Evolutionary conservation across 331 rosid species (phyloP), one percentile per base, ranked within the genome.

Genomic region (Acacia pycnantha): DNA sequence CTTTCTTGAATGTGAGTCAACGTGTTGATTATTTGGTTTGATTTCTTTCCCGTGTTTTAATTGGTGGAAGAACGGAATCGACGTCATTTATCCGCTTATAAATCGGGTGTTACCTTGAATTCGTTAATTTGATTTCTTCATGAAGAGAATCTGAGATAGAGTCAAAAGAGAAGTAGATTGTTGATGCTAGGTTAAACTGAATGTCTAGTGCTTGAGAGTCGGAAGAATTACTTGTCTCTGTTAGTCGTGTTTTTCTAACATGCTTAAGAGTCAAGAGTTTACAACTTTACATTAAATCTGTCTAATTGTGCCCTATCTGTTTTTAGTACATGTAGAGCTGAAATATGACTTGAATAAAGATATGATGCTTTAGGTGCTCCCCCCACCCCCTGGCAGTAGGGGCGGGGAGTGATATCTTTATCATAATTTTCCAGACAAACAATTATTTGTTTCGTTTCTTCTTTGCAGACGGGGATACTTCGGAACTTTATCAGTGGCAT

Each of bases 1-100:
- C 70, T 26, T 85, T 78, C 62, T 65, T 46, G 66, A 50, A 21
- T 67, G 59, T 5, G 33, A 31, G 86, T 82, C 82, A 79, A 82
- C 84, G 73, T 29, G 53, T 76, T 31, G 58, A 82, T 77, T 79
- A 29, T 2, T 46, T 81, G 73, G 76, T 40, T 75, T 56, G 22
- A 12, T 51, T 35, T 54, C n/a, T 37, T 47, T 24, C n/a, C 7
- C 11, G 29, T 10, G 46, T 24, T 62, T 77, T 44, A 16, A 43
- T 62, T 43, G 18, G 37, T 24, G 2, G 21, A 77, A 41, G 70
- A 24, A 58, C 70, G 12, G 56, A 76, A 61, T 58, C 24, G n/a
- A 46, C 11, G 13, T 64, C 15, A 5, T 65, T 27, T 16, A 61
- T 77, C 50, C 64, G 33, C 78, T 33, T 1, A 33, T 51, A 33